Evolutionary conservation across 345 rosid genomes (phyloP), one percentile per base, ranked within the genome.

Genomic region (Cardiospermum halicacabum): DNA sequence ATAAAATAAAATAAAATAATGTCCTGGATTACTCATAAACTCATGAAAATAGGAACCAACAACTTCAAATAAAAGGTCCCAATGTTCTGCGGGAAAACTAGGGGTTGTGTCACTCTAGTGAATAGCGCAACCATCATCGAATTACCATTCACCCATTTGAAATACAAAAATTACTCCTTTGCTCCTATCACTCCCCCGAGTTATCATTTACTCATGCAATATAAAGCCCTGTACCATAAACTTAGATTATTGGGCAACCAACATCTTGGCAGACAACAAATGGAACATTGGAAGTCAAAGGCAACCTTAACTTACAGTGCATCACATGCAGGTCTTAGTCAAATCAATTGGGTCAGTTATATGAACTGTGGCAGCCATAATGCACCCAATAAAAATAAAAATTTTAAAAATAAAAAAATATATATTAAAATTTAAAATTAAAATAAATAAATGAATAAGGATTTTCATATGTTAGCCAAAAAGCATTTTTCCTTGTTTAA

Each of bases 1-100:
- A n/a, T n/a, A n/a, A n/a, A n/a, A n/a, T n/a, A n/a, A n/a, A n/a
- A n/a, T n/a, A n/a, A n/a, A n/a, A n/a, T n/a, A n/a, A n/a, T n/a
- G n/a, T n/a, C n/a, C n/a, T n/a, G n/a, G n/a, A n/a, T n/a, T n/a
- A 62, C 48, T 63, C 22, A 34, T 34, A 50, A 51, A 15, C 34
- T 34, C 16, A 27, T 58, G 36, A 31, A 48, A 22, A 5, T 7
- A 19, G 32, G 2, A 43, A 43, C 27, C 26, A 12, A 9, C 11
- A 27, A 50, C 24, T 34, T 30, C 18, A 34, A n/a, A 36, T 3
- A 12, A 15, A 15, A 50, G 15, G 26, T 50, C 36, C 22, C 15
- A 32, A 34, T 30, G n/a, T 4, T 11, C 54, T 11, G 15, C 49
- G 18, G 4, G 32, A 5, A 45, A 25, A 21, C 15, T 34, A 37